Evolutionary conservation across 1,139 yeast genomes (phyloP), one percentile per base, ranked within the genome.

Genomic region (Yarrowia galli): DNA sequence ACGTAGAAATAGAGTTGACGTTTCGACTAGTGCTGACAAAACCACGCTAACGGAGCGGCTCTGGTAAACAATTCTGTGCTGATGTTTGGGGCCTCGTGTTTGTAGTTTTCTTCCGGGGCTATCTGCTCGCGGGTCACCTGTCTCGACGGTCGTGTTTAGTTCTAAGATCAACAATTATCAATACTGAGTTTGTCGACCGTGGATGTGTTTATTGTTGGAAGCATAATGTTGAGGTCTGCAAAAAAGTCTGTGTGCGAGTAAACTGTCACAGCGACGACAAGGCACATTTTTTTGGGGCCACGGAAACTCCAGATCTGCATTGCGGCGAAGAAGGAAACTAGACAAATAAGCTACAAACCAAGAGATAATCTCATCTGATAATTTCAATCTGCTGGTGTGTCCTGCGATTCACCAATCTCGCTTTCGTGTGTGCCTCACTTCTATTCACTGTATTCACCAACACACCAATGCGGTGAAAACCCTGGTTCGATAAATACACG

Each of bases 291-390:
- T 53, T 43, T 25, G 8, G 32, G 43, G 3, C 43, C 35, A 5
- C 32, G 18, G 40, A 15, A 51, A n/a, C 58, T 51, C 58, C 36
- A 15, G 22, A 51, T 18, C 12, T 51, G 58, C 58, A 35, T 20
- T 35, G 58, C 58, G 28, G 42, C 42, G 43, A 20, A 35, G 16
- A 32, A 32, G 7, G 10, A 12, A 18, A 3, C 28, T 13, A n/a
- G 61, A n/a, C 10, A 23, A 54, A 54, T 40, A 54, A 54, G n/a
- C 23, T 54, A 54, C 46, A 54, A 40, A 54, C 61, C 61, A 38
- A 53, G 36, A 54, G 48, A 54, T 40, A 18, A 54, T 38, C 61
- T 23, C 46, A 54, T 54, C 61, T 40, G 61, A 54, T 54, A 54
- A 54, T 40, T n/a, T 22, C 22, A 8, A 45, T 22, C 48, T 13